Evolutionary conservation across 2,329 filamentous ascomycete genomes (phyloP).

Genomic region (Fusarium robinianum): DNA sequence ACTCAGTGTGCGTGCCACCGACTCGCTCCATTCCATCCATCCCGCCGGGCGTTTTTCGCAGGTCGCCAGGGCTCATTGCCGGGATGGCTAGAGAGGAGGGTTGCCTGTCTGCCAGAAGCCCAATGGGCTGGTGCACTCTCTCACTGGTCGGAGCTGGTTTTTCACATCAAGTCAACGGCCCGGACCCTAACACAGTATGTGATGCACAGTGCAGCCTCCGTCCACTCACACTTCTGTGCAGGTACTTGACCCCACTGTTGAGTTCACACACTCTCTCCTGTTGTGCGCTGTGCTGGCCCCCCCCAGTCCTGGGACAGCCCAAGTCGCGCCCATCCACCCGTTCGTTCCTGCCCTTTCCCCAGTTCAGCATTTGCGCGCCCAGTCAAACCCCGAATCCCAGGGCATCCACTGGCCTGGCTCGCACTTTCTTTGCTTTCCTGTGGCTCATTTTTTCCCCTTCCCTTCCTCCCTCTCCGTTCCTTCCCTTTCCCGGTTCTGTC

Average conservation of each 20-base stretch:
- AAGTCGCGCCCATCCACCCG: slow-evolving; percentile 19
- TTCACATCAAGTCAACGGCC: too few relatives aligned
- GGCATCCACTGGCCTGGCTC: slow-evolving; percentile 10
- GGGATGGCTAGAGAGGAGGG: slow-evolving; percentile 4
- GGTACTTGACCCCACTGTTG: background rate
- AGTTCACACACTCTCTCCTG: slow-evolving; percentile 1
- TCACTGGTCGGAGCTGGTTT: slow-evolving; percentile 22
- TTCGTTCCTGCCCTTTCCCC: slow-evolving; percentile 32
- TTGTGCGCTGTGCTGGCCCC: slow-evolving; percentile 14
- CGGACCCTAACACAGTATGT: slow-evolving; percentile 15
- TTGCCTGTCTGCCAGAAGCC: slow-evolving; percentile 16
- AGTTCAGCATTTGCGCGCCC: slow-evolving; percentile 33
- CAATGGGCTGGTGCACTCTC: slow-evolving; percentile 24
- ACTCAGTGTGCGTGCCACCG: slow-evolving; percentile 21
- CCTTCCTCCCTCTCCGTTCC: slow-evolving; percentile 39
- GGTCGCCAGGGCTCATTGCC: background rate
- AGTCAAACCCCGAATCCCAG: too few relatives aligned
- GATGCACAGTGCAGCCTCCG: slow-evolving; percentile 26
- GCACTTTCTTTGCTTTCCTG: slow-evolving; percentile 10
- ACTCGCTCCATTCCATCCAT: slow-evolving; percentile 25
- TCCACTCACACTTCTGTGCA: slow-evolving; percentile 22
- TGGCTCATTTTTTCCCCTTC: slow-evolving; percentile 20
- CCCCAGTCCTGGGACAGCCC: slow-evolving; percentile 4
- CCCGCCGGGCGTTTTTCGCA: slow-evolving; percentile 12
- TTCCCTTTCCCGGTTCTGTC: slow-evolving; percentile 38